Conservation (phyloP, 208 protist genomes). For the Leishmania aethiopica region DNA sequence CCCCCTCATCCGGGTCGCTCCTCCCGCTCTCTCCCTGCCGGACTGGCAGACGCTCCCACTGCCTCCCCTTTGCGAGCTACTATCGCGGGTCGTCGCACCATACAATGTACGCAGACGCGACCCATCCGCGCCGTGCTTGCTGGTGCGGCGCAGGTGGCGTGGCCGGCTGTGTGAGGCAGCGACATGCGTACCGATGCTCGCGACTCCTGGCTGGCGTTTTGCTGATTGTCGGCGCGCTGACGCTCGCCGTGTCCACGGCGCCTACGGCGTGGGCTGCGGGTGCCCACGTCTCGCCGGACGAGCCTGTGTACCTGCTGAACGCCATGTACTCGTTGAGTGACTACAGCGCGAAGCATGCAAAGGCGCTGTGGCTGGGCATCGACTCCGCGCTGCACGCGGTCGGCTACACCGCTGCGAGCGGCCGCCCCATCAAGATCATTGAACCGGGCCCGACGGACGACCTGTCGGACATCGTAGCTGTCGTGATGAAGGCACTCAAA, state of each 20-base stretch:
- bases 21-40: neutral
- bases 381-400: conserved; percentile 23
- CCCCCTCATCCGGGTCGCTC: neutral
- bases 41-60: neutral
- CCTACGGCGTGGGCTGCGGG: neutral
- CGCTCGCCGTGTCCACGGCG: neutral
- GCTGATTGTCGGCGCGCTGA: neutral
- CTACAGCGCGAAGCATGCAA: conserved; percentile 2
- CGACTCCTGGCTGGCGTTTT: neutral
- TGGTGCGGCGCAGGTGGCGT: neutral
- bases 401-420: conserved; percentile 10
- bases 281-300: neutral
- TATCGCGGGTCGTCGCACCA: neutral
- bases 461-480: neutral
- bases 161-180: neutral
- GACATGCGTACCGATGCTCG: neutral
- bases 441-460: neutral
- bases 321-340: conserved; percentile 15
- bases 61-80: neutral
- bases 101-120: neutral
- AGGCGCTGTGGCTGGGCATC: conserved; percentile 28
- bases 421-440: conserved; percentile 23
- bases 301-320: conserved; percentile 26
- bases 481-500: conserved; percentile 7
- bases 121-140: neutral